Evolutionary conservation across 2,329 filamentous ascomycete genomes (phyloP), one percentile per base, ranked within the genome.

Genomic region (Ceratocystis lukuohia): DNA sequence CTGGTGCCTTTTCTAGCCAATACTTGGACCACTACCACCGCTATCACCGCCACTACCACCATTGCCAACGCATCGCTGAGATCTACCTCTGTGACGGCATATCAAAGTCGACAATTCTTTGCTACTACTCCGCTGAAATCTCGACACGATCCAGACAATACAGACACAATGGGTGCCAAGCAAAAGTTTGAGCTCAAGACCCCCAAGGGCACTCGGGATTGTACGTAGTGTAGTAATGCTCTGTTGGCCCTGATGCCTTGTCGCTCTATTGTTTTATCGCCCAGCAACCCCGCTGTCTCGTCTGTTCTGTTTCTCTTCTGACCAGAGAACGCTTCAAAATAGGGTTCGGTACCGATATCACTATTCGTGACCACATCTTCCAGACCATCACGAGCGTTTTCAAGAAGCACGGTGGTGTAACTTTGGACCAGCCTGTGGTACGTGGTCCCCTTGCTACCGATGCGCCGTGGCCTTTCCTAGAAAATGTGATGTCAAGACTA

Each of bases 171-270:
- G 75, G 72, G 76, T 64, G 73, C 76, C 46, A 79, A 80, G 70
- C 74, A 74, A 67, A 80, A 80, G 70, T 86, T 88, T 76, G 84
- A 86, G 76, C 82, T 95, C 74, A 96, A 96, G 81, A 89, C 88
- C 73, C 89, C 91, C 69, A 96, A 96, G 82, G 91, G 91, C 71
- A 96, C 91, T 70, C 89, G 90, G 74, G 91, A 96, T 75, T 96
- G 85, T 85, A 67, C 73, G 72, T 72, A 68, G 44, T 30, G 41
- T 28, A 25, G 53, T 28, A 57, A 37, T 62, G 8, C 46, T 33
- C 56, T 30, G 15, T 30, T 59, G 17, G 8, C 25, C 25, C 15
- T 15, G 41, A 17, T 22, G n/a, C 20, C 10, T 28, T 30, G 46
- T 30, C 37, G 10, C 37, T 15, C 17, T 48, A 10, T 33, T 41